phyloP scores from a whole-genome alignment of 805 yeast genomes.

The Yarrowia phangngaensis region DNA sequence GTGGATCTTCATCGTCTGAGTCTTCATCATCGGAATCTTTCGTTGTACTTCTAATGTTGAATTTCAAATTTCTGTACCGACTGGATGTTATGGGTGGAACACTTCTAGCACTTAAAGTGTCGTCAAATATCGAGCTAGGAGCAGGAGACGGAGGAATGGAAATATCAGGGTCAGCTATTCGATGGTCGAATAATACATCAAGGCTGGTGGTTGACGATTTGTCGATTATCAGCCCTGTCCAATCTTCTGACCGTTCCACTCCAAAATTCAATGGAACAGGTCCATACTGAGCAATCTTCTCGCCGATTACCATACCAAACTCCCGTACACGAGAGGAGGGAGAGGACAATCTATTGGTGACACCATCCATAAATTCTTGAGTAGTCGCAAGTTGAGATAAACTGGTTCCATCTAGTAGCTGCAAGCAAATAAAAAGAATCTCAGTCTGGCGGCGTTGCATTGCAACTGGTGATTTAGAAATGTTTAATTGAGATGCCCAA shows the following conservation, averaged over 20 bases:
- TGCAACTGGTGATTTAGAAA: constrained; percentile 43
- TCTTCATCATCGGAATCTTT: constrained; percentile 43
- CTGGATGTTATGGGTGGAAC: not conserved
- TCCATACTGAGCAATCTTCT: constrained; percentile 30
- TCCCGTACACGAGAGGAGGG: constrained; percentile 31
- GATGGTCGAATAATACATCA: constrained; percentile 3
- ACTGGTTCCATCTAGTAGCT: constrained; percentile 17
- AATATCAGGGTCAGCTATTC: not conserved
- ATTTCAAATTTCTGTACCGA: constrained; percentile 26
- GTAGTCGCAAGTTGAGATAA: constrained; percentile 6
- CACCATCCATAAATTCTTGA: constrained; percentile 34
- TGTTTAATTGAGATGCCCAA: constrained; percentile 43
- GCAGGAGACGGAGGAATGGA: not conserved
- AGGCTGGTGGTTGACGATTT: not conserved
- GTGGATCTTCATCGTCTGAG: constrained; percentile 38
- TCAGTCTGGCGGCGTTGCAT: constrained; percentile 51
- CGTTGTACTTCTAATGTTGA: constrained; percentile 35
- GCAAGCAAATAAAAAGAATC: constrained; percentile 41
- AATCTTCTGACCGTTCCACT: constrained; percentile 24
- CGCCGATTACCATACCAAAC: constrained; percentile 31
- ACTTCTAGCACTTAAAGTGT: not conserved
- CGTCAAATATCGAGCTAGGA: constrained; percentile 2
- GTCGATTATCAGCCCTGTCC: constrained; percentile 18
- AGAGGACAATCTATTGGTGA: constrained; percentile 30
- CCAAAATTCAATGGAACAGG: constrained; percentile 38